Percentiles rank a stretch among this genome's conserved stretches.
Evolutionary conservation across 176 grass and related monocot species (phyloP).

Genomic region (Areca catechu): DNA sequence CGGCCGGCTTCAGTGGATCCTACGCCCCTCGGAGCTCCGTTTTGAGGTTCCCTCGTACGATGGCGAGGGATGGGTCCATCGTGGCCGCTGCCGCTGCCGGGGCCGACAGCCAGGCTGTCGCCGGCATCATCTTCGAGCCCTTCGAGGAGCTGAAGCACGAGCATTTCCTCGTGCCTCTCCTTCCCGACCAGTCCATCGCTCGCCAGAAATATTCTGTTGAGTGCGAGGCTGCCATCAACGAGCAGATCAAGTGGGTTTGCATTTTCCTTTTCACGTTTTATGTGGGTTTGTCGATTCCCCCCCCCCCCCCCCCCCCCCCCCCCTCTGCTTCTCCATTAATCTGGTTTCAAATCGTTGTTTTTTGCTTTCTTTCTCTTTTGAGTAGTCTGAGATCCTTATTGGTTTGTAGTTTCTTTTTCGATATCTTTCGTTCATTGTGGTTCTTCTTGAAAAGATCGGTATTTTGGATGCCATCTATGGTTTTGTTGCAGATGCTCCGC

Average conservation of each 20-base stretch:
- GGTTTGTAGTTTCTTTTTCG: background rate
- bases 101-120: slow-evolving; percentile 34
- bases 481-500: too few species aligned
- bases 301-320: too few species aligned
- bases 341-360: background rate
- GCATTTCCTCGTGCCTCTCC: slow-evolving; percentile 59
- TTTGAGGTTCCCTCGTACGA: slow-evolving; percentile 8
- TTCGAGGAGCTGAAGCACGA: slow-evolving; percentile 74
- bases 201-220: slow-evolving; percentile 62
- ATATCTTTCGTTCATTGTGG: too few species aligned
- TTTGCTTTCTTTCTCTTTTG: background rate
- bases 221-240: slow-evolving; percentile 70
- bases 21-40: background rate
- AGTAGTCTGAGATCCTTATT: background rate
- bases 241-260: slow-evolving; percentile 67
- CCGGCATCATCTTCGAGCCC: slow-evolving; percentile 58
- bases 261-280: background rate
- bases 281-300: background rate
- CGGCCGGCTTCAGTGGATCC: background rate
- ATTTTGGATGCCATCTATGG: too few species aligned
- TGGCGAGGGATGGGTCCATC: background rate
- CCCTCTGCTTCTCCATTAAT: background rate
- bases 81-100: slow-evolving; percentile 19
- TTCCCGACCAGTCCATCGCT: slow-evolving; percentile 34
- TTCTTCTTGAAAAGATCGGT: too few species aligned